Conservation (phyloP, 768 basidiomycete genomes). For the Paxillus rubicundulus region DNA sequence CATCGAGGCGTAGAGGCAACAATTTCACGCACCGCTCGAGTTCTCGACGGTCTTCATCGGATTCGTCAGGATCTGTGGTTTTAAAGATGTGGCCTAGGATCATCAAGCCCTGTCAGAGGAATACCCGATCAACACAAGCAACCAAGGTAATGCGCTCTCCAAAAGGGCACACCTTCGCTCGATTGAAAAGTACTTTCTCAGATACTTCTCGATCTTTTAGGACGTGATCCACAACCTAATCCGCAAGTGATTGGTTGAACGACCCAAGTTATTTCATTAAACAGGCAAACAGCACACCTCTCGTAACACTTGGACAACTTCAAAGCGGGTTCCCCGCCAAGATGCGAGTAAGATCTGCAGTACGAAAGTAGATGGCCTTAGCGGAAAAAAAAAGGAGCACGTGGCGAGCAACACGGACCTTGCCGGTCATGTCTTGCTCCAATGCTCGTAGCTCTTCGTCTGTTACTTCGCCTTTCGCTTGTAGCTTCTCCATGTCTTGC, state of each 20-base stretch:
- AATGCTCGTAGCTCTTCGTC: constrained; percentile 85
- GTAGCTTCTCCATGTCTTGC: constrained; percentile 87
- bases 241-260: background rate
- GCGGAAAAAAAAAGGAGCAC: background rate
- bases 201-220: constrained; percentile 75
- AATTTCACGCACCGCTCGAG: constrained; percentile 72
- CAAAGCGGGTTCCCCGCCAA: constrained; percentile 95
- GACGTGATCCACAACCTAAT: constrained; percentile 76
- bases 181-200: constrained; percentile 68
- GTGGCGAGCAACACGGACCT: constrained; percentile 43
- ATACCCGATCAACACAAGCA: constrained; percentile 1
- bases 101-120: constrained; percentile 64
- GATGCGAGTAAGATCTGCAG: constrained; percentile 87
- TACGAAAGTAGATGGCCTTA: background rate
- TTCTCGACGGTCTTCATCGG: constrained; percentile 91
- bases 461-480: constrained; percentile 82
- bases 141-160: background rate
- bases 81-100: constrained; percentile 91
- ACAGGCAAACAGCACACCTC: constrained; percentile 40
- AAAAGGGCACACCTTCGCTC: constrained; percentile 68
- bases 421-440: constrained; percentile 92
- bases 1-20: background rate
- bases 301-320: constrained; percentile 87
- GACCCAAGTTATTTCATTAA: constrained; percentile 2
- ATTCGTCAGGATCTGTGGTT: constrained; percentile 77